Conservation (phyloP, 768 basidiomycete species). For the Boletellus sp. region DNA sequence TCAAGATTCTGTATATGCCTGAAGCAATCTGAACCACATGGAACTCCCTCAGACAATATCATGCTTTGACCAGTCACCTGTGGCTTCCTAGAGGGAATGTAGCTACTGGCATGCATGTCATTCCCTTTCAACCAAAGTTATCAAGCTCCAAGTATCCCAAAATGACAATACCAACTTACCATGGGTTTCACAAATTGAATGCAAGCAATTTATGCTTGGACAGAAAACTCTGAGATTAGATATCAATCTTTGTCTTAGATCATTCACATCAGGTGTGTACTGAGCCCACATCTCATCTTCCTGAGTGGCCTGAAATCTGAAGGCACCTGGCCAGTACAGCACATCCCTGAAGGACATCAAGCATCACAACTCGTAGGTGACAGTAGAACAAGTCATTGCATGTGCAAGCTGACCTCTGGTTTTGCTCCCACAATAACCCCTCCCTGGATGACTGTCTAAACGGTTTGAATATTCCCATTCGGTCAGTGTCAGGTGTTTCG, state of each 20-base stretch:
- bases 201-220: constrained; percentile 43
- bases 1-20: constrained; percentile 25
- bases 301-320: neutral
- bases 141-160: neutral
- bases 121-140: neutral
- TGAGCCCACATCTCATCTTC: constrained; percentile 1
- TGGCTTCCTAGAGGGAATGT: constrained; percentile 24
- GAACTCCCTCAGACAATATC: constrained; percentile 24
- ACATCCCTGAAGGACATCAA: constrained; percentile 35
- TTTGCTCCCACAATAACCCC: constrained; percentile 42
- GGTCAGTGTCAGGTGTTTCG: constrained; percentile 36
- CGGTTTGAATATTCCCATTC: constrained; percentile 23
- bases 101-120: constrained; percentile 1
- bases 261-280: constrained; percentile 15
- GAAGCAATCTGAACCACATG: constrained; percentile 34
- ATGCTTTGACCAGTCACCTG: constrained; percentile 20
- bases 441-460: constrained; percentile 21
- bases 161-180: constrained; percentile 13
- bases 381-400: neutral
- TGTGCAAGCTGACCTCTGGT: constrained; percentile 37
- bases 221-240: constrained; percentile 40
- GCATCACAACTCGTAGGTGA: neutral
- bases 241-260: constrained; percentile 33
- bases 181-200: constrained; percentile 40
- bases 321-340: constrained; percentile 36